Evolutionary conservation across 495 filamentous ascomycete species (phyloP), one percentile per base, ranked within the genome.

Genomic region (Apiosordaria backusii): DNA sequence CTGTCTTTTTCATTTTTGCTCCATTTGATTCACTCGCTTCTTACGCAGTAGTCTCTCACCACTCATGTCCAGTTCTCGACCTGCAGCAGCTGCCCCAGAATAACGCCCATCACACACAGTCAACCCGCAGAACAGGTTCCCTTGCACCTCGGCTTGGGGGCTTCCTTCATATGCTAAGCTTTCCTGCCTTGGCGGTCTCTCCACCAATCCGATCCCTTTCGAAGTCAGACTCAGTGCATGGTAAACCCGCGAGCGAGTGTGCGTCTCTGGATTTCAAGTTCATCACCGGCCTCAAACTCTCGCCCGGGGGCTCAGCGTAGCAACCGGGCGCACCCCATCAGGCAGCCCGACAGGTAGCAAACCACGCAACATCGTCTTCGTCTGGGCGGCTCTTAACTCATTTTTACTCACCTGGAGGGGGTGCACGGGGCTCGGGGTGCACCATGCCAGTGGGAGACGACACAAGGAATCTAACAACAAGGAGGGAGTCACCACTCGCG

Each of bases 361-460:
- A 35, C 29, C 29, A 4, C 29, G 29, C 29, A 35, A 35, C 29
- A 25, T 35, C 23, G 22, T 60, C 61, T 7, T 60, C 53, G 60
- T 53, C 26, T 55, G 29, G 61, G 27, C 35, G 29, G 59, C 22
- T 52, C 19, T 61, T 57, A 18, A 54, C 9, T 9, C 9, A 22
- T 50, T 15, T 29, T 58, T 66, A 57, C 29, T 35, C 29, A 35
- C 29, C 29, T 35, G 19, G 67, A 26, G 25, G 53, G 40, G 60
- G 63, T 61, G 66, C 58, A 60, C 62, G 69, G 66, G 67, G 72
- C 18, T 54, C 21, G 50, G 50, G 21, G 50, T 54, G 50, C 52
- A 55, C 57, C 63, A 72, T 74, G 72, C 70, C 65, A 55, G 60
- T 68, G 45, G 61, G 64, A 35, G 59, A 63, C 66, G 64, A 55